Evolutionary conservation across 2,329 filamentous ascomycete genomes (phyloP), one percentile per base, ranked within the genome.

Genomic region (Aspergillus vadensis): DNA sequence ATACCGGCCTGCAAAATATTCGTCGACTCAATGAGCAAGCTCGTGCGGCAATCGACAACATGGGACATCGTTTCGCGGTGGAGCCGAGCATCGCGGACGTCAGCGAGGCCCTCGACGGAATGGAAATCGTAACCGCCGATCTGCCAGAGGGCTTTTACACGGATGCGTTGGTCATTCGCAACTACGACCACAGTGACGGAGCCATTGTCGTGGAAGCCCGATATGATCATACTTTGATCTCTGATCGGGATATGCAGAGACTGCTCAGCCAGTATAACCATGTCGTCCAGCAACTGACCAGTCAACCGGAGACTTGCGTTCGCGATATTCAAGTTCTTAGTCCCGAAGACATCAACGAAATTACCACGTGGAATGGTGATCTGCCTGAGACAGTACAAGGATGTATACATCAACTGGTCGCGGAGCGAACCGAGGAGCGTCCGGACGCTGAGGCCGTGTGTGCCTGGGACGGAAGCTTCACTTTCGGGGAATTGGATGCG

Each of bases 401-500:
- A 9, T 47, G 43, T 23, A 19, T 47, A 19, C 43, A 47, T 47
- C 19, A 47, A 23, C 43, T 47, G 10, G 19, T 47, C 43, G 43
- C 43, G 9, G 43, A 47, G 43, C 43, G 10, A 25, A 23, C 43
- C 3, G 15, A 15, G 43, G 32, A 27, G 19, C 23, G 36, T 15
- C 57, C 59, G 6, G 15, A 50, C 12, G 43, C 50, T 4, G 47
- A 39, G 15, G 63, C 60, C 1, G 51, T 65, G 3, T 63, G 49
- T 47, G 63, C 63, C 3, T 65, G 63, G 63, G 63, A 65, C 23
- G 61, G 60, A 9, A 39, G 56, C 9, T 25, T 57, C 66, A 74
- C 59, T 62, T 66, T 64, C n/a, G 5, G 14, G 0, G 51, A 59
- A 32, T 47, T 64, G 36, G 56, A 63, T 17, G 36, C 39, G 2